These are phyloP conservation scores for Incumbomyces lentus DNA, from an alignment of 2,329 filamentous ascomycete genomes.

Conservation along the genomic window DNA sequence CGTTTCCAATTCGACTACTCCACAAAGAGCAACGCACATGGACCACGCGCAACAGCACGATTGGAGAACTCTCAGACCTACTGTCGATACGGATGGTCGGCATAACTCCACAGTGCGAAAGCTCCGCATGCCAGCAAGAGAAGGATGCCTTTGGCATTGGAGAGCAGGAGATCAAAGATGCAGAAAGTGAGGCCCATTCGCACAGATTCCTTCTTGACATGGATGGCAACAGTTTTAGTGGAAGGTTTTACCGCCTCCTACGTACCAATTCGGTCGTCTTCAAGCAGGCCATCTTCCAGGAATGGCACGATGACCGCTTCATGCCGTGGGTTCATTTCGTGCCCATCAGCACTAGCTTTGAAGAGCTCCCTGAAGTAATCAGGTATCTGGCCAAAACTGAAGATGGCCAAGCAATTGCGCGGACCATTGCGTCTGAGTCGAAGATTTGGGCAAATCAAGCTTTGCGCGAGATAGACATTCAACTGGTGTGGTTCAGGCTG, in stretches of 20 bases:
- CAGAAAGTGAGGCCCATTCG: constrained; percentile 22
- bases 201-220: constrained; percentile 65
- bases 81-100: constrained; percentile 39
- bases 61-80: constrained; percentile 12
- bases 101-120: constrained; percentile 36
- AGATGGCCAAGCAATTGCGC: constrained; percentile 44
- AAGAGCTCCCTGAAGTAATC: constrained; percentile 62
- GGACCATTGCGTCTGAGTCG: constrained; percentile 54
- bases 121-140: constrained; percentile 23
- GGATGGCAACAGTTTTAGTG: constrained; percentile 63
- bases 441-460: constrained; percentile 60
- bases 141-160: constrained; percentile 4
- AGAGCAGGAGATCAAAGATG: neutral
- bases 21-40: neutral
- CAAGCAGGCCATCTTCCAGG: constrained; percentile 66
- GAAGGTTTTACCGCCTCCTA: constrained; percentile 55
- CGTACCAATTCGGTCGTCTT: constrained; percentile 57
- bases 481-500: constrained; percentile 56
- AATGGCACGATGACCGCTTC: constrained; percentile 70
- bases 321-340: constrained; percentile 72
- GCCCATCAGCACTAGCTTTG: constrained; percentile 63
- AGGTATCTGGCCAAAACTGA: constrained; percentile 58
- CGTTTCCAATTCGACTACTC: neutral
- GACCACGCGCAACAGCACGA: neutral
- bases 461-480: constrained; percentile 61